Percentiles rank a stretch among this genome's conserved stretches.
Conservation (phyloP, 345 rosid species). For the Citrus sinensis region DVS_A1.0 CM039165.1:26024501-26025000, state of each 20-base stretch:
- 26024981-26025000: no score
- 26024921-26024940: slow-evolving; percentile 8
- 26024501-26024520: no score
- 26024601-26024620: background rate
- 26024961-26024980: no score
- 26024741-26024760: no score
- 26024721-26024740: slow-evolving; percentile 11
- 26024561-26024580: no score
- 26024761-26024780: background rate
- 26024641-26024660: background rate
- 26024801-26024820: background rate
- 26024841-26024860: background rate
- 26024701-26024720: background rate
- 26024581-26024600: background rate
- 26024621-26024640: slow-evolving; percentile 19
- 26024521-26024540: no score
- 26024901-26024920: background rate
- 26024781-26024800: background rate
- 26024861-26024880: background rate
- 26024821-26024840: background rate
- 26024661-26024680: no score
- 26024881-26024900: background rate
- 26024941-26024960: no score
- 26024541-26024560: no score
- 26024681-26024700: no score